Evolutionary conservation across 2,329 filamentous ascomycete genomes (phyloP), one percentile per base, ranked within the genome.

Genomic region (Pseudogymnoascus sp.): DNA sequence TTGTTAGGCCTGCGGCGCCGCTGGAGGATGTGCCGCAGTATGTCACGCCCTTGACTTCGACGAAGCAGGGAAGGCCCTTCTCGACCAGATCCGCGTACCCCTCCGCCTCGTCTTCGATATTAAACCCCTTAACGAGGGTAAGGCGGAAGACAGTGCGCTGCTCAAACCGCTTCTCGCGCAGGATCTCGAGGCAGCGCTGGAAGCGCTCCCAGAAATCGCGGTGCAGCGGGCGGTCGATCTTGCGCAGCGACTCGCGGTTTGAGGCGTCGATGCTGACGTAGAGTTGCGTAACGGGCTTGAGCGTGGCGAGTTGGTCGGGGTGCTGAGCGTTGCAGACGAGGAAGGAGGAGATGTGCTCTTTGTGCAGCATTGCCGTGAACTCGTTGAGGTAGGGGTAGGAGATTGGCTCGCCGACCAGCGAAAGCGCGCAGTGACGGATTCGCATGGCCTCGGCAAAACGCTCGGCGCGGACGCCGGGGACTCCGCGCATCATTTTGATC

Each of bases 381-480:
- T 93, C 89, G 76, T 99, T 97, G 81, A 98, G 98, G 72, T 96
- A 88, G 8, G 95, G 95, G 75, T 98, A 98, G 78, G 98, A 98
- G 70, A 97, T 97, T n/a, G 93, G 93, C 76, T 99, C 93, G 69
- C 95, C 93, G 22, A 99, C 95, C 8, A 99, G 82, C 68, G 87
- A 91, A 53, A 99, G 80, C 0, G 95, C 95, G 74, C 93, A 99
- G 76, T 99, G 93, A 0, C 91, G 84, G 70, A 99, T 96, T 43
- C 87, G 84, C 88, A 97, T 91, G 0, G 93, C 93, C 78, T 98
- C 95, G 6, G 89, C 86, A 72, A 96, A 98, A 3, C 95, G 84
- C 75, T 98, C 93, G 0, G 93, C 90, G 10, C 93, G 85, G 3
- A 98, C 91, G 4, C 95, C 95, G 0, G 95, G 93, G 0, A 98